Evolutionary conservation across 805 yeast species (phyloP).

Genomic region (Yarrowia bubula): DNA sequence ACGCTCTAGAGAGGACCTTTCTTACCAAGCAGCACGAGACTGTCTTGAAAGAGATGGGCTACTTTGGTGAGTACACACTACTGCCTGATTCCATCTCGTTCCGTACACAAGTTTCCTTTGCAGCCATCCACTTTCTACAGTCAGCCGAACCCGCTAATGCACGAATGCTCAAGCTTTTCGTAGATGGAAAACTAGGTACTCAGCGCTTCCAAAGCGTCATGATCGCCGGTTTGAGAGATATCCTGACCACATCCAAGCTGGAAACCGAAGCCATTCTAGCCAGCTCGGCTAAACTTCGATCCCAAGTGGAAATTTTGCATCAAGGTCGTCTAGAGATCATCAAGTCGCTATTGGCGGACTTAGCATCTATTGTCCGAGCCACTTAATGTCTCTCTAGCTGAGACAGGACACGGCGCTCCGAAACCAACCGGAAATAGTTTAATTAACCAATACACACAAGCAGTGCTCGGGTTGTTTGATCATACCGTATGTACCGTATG

Average conservation of each 20-base stretch:
- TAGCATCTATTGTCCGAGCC: conserved; percentile 9
- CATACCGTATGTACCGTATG: too few relatives aligned
- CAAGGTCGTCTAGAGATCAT: conserved; percentile 1
- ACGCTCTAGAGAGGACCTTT: conserved; percentile 43
- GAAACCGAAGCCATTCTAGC: conserved; percentile 7
- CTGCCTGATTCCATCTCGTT: conserved; percentile 56
- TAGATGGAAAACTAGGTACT: conserved; percentile 17
- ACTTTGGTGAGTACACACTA: conserved; percentile 73
- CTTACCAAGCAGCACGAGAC: conserved; percentile 42
- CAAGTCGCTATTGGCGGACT: not conserved
- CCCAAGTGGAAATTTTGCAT: conserved; percentile 17
- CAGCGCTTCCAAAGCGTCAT: conserved; percentile 11
- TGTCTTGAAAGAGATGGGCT: conserved; percentile 53
- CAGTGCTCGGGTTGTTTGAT: too few relatives aligned
- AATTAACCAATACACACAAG: not conserved
- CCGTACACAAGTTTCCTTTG: conserved; percentile 72
- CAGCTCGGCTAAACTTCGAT: not conserved
- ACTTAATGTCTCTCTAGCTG: not conserved
- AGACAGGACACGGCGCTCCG: not conserved
- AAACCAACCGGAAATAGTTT: not conserved
- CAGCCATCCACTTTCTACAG: conserved; percentile 37
- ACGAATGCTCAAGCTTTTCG: conserved; percentile 12
- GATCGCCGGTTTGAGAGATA: conserved; percentile 20
- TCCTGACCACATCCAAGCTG: not conserved
- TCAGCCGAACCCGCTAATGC: conserved; percentile 1